Percentiles rank a stretch among this genome's conserved stretches.
phyloP scores from a whole-genome alignment of 352 stramenopile species.

The Pythium aristosporum region DNA sequence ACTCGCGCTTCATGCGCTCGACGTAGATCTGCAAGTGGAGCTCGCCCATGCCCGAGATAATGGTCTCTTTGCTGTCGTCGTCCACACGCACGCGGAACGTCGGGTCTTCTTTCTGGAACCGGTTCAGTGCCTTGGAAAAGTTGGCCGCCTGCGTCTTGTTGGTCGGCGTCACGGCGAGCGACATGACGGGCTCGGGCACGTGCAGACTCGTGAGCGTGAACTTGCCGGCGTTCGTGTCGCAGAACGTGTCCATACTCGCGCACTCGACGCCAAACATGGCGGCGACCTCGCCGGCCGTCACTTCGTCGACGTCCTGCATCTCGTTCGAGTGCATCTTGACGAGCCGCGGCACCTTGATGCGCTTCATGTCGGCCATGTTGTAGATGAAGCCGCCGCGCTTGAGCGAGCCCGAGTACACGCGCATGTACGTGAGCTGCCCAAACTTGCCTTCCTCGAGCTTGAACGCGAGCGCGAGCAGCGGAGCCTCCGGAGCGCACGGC shows the following conservation, averaged over 20 bases:
- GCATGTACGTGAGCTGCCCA: slow-evolving; percentile 89
- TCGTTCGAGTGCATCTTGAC: slow-evolving; percentile 92
- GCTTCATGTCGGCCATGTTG: slow-evolving; percentile 65
- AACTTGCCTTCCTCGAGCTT: slow-evolving; percentile 77
- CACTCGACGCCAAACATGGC: slow-evolving; percentile 92
- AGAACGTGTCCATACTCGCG: slow-evolving; percentile 80
- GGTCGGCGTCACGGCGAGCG: slow-evolving; percentile 89
- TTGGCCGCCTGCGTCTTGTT: slow-evolving; percentile 83
- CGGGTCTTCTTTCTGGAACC: slow-evolving; percentile 92
- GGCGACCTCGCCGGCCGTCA: slow-evolving; percentile 90
- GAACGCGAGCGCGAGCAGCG: slow-evolving; percentile 61
- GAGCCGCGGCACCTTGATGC: slow-evolving; percentile 66
- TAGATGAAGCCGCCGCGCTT: slow-evolving; percentile 76
- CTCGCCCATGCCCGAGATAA: slow-evolving; percentile 96
- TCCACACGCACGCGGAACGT: slow-evolving; percentile 96
- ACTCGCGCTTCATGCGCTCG: slow-evolving; percentile 89
- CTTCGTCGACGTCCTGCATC: slow-evolving; percentile 81
- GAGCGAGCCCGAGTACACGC: slow-evolving; percentile 92
- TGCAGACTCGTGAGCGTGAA: slow-evolving; percentile 62
- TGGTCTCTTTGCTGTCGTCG: slow-evolving; percentile 96
- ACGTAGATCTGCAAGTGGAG: slow-evolving; percentile 94
- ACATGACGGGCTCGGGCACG: slow-evolving; percentile 87
- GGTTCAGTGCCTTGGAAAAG: slow-evolving; percentile 79
- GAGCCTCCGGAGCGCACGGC: slow-evolving; percentile 36
- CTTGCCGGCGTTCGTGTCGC: slow-evolving; percentile 40